A percentile compares a stretch with the other conserved stretches of the same genome.
These are phyloP conservation scores for Gracilaria vermiculophylla DNA, from an alignment of 23 red algal species.

Conservation along the genomic window DNA sequence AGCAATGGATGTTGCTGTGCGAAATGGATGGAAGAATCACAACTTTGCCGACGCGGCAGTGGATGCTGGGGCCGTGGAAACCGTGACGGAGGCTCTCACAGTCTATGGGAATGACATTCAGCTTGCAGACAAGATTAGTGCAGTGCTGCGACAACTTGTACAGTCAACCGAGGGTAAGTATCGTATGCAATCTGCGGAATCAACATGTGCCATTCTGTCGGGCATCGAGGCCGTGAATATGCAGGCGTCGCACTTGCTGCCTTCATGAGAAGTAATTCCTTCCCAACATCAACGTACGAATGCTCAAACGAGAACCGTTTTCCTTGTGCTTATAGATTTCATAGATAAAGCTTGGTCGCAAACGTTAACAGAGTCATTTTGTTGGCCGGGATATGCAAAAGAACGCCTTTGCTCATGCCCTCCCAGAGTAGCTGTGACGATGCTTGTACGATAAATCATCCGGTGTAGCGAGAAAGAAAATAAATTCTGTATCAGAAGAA, in stretches of 20 bases:
- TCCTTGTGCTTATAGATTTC: no score
- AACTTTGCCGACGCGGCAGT: slow-evolving; percentile 40
- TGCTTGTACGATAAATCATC: no score
- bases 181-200: slow-evolving; percentile 22
- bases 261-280: neutral
- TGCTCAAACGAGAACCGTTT: no score
- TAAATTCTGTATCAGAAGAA: no score
- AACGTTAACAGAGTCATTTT: no score
- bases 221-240: slow-evolving; percentile 57
- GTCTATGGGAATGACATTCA: slow-evolving; percentile 35
- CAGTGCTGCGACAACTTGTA: slow-evolving; percentile 40
- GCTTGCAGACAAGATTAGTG: slow-evolving; percentile 39
- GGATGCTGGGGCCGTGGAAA: slow-evolving; percentile 58
- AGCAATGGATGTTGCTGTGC: slow-evolving; percentile 13
- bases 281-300: neutral
- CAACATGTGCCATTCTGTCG: slow-evolving; percentile 35
- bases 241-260: slow-evolving; percentile 1
- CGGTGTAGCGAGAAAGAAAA: no score
- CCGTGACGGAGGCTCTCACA: slow-evolving; percentile 39
- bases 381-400: no score
- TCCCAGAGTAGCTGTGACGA: no score
- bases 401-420: no score
- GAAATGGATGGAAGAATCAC: slow-evolving; percentile 10
- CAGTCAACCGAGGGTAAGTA: slow-evolving; percentile 39
- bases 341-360: no score